Evolutionary conservation across 352 stramenopile genomes (phyloP), one percentile per base, ranked within the genome.

Genomic region (Phytophthora foliorum): DNA sequence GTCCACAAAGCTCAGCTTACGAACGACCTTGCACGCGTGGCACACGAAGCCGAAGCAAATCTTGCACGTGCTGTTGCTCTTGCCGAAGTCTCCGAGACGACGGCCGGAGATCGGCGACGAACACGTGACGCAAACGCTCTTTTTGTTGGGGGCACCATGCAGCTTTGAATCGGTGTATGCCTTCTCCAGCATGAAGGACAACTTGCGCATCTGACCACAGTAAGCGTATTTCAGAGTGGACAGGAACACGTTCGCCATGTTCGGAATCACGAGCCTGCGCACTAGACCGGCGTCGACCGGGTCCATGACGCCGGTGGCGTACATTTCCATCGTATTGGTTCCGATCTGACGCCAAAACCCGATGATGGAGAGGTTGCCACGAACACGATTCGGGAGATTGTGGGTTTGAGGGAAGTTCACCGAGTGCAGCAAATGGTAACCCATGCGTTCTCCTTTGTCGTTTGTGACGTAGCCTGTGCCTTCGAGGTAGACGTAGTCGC

Each of bases 341-440:
- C n/a, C 53, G 24, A 64, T 48, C 56, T 89, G 81, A 2, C 79
- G 77, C 61, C 73, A 89, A 50, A 86, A 76, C 50, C 36, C 65
- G 16, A 66, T 67, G 27, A 69, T 71, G 14, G 81, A 88, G 27
- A 86, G 49, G 52, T 78, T 59, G 3, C 74, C 67, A 42, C 80
- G 80, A 7, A 86, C 46, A 1, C 76, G 78, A 52, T 72, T 72
- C 29, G 67, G 73, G 1, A 77, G 52, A 2, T 49, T 36, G 44
- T 71, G 70, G 19, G 62, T 70, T 21, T 70, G 54, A 6, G 62
- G 53, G 44, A 70, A 70, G 21, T 65, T 65, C 2, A 70, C 62
- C 16, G 53, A 69, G 62, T 69, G 62, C 14, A 69, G 44, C 24
- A 69, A 39, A 29, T 69, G 45, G 41, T 72, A 77, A 6, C 64